A percentile compares a stretch with the other conserved stretches of the same genome.
Evolutionary conservation across 257 asterid genomes (phyloP).

Genomic region (Scutellaria minor): DNA sequence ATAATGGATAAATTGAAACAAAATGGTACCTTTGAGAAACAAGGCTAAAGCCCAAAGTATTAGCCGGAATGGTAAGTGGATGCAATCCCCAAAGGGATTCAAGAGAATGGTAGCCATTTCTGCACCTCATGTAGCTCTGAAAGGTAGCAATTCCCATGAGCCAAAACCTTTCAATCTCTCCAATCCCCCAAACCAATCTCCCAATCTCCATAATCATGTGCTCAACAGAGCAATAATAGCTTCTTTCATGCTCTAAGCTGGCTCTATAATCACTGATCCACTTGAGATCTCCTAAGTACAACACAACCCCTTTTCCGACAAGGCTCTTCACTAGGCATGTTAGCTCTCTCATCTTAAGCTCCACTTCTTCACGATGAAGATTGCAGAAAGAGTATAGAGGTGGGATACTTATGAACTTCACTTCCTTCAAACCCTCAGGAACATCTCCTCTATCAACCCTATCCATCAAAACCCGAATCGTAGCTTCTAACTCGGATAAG

Average conservation of each 20-base stretch:
- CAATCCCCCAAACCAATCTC: constrained; percentile 47
- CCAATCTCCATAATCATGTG: constrained; percentile 75
- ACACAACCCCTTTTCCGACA: constrained; percentile 56
- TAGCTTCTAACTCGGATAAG: constrained; percentile 46
- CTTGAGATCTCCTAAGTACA: constrained; percentile 74
- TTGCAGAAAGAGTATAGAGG: constrained; percentile 54
- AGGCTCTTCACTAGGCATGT: constrained; percentile 50
- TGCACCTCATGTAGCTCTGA: constrained; percentile 66
- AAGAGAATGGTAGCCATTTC: constrained; percentile 62
- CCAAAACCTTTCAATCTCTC: constrained; percentile 60
- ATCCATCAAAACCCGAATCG: constrained; percentile 51
- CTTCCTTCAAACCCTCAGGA: constrained; percentile 47
- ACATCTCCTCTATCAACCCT: constrained; percentile 57
- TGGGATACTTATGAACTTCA: constrained; percentile 56
- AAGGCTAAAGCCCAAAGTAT: constrained; percentile 57
- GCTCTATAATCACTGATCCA: constrained; percentile 69
- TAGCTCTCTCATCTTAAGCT: constrained; percentile 59
- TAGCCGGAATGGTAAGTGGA: constrained; percentile 68
- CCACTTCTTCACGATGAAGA: constrained; percentile 54
- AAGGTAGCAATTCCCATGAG: constrained; percentile 71
- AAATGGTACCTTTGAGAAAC: constrained; percentile 50
- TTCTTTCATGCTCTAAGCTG: constrained; percentile 42
- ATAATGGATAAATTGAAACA: too few species aligned
- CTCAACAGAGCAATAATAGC: constrained; percentile 66
- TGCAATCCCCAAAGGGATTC: constrained; percentile 66